A percentile compares a stretch with the other conserved stretches of the same genome.
Conservation (phyloP, 352 stramenopile genomes). For the Chrysophaeum taylorii region DNA sequence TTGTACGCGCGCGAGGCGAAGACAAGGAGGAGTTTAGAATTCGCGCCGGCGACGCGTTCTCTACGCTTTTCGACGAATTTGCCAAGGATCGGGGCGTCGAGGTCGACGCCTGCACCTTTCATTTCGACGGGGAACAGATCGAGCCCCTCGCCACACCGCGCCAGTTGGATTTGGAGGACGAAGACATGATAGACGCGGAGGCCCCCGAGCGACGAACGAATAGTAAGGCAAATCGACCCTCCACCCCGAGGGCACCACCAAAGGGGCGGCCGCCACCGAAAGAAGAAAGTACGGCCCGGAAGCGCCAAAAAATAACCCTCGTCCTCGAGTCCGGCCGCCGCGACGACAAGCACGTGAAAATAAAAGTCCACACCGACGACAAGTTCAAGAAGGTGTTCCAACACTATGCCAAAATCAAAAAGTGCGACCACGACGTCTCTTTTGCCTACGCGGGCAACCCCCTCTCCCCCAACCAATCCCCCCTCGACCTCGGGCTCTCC, state of each 20-base stretch:
- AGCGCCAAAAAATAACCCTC: not conserved
- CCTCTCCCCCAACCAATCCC: not conserved
- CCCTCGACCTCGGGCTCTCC: not conserved
- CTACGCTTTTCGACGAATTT: not conserved
- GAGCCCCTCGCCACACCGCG: not conserved
- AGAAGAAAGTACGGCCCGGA: no score
- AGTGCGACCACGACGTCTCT: not conserved
- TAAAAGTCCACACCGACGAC: constrained; percentile 1
- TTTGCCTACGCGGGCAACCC: not conserved
- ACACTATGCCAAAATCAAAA: not conserved
- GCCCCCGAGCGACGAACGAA: not conserved
- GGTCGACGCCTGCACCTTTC: not conserved
- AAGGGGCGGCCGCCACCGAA: not conserved
- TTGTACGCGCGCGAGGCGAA: no score
- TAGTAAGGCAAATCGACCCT: not conserved
- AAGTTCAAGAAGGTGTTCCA: not conserved
- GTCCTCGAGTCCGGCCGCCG: not conserved
- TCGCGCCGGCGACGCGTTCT: not conserved
- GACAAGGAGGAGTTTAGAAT: no score
- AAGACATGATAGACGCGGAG: not conserved
- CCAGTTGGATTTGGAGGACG: not conserved
- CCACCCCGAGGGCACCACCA: not conserved
- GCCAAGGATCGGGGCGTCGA: not conserved
- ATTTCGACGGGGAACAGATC: not conserved
- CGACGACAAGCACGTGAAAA: not conserved